These are phyloP conservation scores for Fusarium tricinctum DNA, from an alignment of 2,329 filamentous ascomycete species.

Conservation along the genomic window DNA sequence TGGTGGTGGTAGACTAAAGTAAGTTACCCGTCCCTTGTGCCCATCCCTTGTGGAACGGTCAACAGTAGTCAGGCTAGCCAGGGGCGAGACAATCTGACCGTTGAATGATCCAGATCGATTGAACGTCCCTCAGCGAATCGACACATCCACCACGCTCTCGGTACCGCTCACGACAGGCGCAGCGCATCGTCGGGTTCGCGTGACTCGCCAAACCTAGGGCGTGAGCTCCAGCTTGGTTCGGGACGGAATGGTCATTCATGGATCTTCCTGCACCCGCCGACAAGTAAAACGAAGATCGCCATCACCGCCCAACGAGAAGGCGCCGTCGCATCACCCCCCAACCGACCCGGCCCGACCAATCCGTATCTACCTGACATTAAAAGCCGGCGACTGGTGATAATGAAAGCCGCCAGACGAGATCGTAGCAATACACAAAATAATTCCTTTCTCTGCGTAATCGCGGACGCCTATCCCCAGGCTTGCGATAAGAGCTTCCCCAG, in stretches of 20 bases:
- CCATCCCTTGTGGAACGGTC: neutral
- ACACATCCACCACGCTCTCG: neutral
- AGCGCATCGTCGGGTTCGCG: too few relatives aligned
- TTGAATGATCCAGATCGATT: neutral
- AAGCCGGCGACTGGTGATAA: neutral
- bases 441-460: neutral
- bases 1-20: neutral
- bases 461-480: neutral
- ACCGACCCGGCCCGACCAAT: neutral
- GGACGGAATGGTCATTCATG: neutral
- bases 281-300: neutral
- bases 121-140: neutral
- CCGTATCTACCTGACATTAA: neutral
- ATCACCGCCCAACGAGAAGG: neutral
- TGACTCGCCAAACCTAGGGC: neutral
- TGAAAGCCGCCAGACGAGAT: neutral
- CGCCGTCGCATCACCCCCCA: too few relatives aligned
- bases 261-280: too few relatives aligned
- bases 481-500: constrained; percentile 6
- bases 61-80: neutral
- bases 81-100: neutral
- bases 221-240: neutral
- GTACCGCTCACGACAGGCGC: neutral
- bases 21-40: neutral
- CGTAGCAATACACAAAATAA: neutral